These are phyloP conservation scores for Angomonas ambiguus DNA, from an alignment of 208 protist genomes.

Conservation along the genomic window DNA sequence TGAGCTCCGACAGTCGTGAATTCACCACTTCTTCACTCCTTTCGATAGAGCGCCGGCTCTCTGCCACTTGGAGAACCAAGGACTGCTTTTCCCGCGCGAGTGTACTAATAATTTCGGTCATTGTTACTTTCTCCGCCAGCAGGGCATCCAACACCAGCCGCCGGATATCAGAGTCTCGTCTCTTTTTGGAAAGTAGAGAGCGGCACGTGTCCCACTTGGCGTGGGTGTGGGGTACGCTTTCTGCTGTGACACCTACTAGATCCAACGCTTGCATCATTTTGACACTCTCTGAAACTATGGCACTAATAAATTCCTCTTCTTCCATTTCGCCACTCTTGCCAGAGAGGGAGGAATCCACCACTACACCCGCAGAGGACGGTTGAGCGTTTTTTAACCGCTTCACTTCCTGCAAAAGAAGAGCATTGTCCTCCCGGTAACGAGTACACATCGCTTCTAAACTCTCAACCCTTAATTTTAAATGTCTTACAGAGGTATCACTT, in stretches of 20 bases:
- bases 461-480: neutral
- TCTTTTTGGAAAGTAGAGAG: neutral
- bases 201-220: neutral
- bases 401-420: neutral
- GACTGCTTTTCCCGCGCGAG: neutral
- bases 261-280: neutral
- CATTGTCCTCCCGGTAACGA: neutral
- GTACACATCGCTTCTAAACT: neutral
- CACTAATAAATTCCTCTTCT: neutral
- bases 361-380: no score
- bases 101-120: neutral
- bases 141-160: neutral
- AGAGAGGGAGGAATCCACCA: no score
- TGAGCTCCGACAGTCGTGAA: slow-evolving; percentile 26
- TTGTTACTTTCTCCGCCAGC: neutral
- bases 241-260: neutral
- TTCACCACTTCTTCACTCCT: slow-evolving; percentile 15
- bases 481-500: neutral
- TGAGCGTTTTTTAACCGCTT: neutral
- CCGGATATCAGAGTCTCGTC: neutral
- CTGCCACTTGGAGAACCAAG: neutral
- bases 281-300: neutral
- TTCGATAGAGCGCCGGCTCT: neutral
- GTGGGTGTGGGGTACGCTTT: neutral
- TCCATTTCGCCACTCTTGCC: neutral